phyloP scores from a whole-genome alignment of 2,329 filamentous ascomycete genomes.

The Alternaria sp. region DNA sequence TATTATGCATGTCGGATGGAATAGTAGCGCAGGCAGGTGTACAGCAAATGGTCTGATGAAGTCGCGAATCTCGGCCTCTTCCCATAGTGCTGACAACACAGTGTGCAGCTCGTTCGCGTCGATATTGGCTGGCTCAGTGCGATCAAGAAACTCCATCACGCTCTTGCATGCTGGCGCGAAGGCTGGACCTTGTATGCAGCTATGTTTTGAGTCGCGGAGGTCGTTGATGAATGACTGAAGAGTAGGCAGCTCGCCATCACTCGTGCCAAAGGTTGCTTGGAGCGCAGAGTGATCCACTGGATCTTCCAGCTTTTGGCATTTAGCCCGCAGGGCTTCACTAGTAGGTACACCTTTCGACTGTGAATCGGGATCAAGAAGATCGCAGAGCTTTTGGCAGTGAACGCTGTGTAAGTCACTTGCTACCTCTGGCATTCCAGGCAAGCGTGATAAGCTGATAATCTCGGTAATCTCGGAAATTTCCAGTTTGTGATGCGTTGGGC shows the following conservation, averaged over 20 bases:
- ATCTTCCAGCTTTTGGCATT: conserved; percentile 12
- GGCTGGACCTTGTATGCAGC: conserved; percentile 36
- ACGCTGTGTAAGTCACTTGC: conserved; percentile 48
- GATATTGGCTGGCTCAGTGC: conserved; percentile 1
- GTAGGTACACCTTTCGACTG: conserved; percentile 18
- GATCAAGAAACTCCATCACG: conserved; percentile 30
- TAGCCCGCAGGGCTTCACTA: conserved; percentile 21
- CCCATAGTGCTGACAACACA: conserved; percentile 51
- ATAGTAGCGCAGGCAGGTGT: conserved; percentile 46
- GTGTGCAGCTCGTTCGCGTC: conserved; percentile 24
- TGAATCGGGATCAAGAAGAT: conserved; percentile 11
- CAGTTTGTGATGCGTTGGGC: neutral
- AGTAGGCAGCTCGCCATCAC: neutral
- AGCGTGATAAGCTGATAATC: conserved; percentile 45
- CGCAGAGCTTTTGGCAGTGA: conserved; percentile 37
- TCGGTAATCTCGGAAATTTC: conserved; percentile 33
- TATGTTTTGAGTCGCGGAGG: conserved; percentile 36
- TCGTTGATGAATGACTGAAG: conserved; percentile 32
- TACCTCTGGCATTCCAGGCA: conserved; percentile 52
- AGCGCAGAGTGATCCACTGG: neutral
- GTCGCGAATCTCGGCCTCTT: conserved; percentile 56
- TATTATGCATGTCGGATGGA: conserved; percentile 43
- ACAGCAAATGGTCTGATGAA: conserved; percentile 51
- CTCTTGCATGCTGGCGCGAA: conserved; percentile 37
- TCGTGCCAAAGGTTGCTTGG: neutral